Base-by-base conservation (phyloP, 768 basidiomycete genomes). In the Kwoniella dendrophila region DNA sequence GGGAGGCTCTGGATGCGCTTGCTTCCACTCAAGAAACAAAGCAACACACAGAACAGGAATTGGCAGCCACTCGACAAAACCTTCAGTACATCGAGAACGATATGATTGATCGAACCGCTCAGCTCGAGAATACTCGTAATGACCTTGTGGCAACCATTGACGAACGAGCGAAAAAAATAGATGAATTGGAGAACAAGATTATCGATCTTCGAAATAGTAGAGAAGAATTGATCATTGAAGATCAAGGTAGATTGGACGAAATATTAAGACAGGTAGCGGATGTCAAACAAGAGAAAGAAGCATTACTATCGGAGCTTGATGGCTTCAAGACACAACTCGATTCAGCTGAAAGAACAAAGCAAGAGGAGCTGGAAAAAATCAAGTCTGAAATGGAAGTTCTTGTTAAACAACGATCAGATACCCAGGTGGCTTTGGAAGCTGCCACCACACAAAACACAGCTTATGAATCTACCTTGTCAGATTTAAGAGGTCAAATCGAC, bases 191-290 rank as follows among this genome's bases (percentile, higher is more conserved):
- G 43, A 57, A 49, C 16, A 59, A 70, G 10, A 49, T 75, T 22
- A 66, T 71, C 3, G 72, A 75, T 27, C 60, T 75, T 0, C 56
- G 69, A 4, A 62, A 59, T 40, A 71, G 69, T 26, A 43, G 74
- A 20, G 69, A 75, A 44, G 71, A 75, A 33, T 57, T 75, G 14
- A 56, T 68, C 10, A 47, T 75, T 11, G 74, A 73, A 27, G 71
- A 67, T 55, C 69, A 73, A 48, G 49, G 54, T 18, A 38, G 67
- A 26, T 24, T 59, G 7, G 68, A 69, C 12, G 65, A 62, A n/a
- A 54, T 62, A 16, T 29, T 40, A 20, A 47, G 26, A 53, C 29
- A 33, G 34, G 44, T 36, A 24, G 53, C 55, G 10, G 44, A 40
- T 38, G n/a, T 47, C 33, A 38, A 43, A 5, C 16, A 30, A 10